phyloP scores from a whole-genome alignment of 2,329 filamentous ascomycete genomes.

The Beauveria medogensis region DNA sequence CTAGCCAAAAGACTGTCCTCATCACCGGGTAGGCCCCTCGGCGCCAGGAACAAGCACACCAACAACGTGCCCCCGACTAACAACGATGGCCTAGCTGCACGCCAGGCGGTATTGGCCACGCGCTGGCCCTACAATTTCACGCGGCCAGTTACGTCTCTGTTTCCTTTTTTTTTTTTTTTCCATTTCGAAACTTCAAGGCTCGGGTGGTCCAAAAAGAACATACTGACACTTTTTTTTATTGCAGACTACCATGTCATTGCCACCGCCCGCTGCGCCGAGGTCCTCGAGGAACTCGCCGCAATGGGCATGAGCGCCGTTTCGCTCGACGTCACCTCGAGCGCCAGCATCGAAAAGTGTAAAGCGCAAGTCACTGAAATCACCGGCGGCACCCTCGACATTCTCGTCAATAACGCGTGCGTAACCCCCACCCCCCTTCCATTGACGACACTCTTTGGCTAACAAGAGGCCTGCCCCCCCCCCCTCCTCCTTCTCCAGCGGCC shows the following conservation, averaged over 20 bases:
- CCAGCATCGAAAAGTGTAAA: conserved; percentile 42
- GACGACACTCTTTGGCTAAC: neutral
- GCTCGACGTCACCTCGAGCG: conserved; percentile 45
- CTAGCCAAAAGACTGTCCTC: conserved; percentile 2
- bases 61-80: neutral
- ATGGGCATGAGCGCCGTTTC: conserved; percentile 41
- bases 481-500: conserved; percentile 29
- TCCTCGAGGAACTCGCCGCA: conserved; percentile 36
- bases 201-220: too few relatives aligned
- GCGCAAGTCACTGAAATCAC: conserved; percentile 39
- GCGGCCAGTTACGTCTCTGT: neutral
- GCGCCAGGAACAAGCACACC: too few relatives aligned
- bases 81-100: neutral
- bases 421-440: too few relatives aligned
- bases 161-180: neutral
- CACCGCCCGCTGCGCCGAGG: conserved; percentile 42
- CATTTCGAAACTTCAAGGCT: neutral
- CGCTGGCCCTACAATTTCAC: conserved; percentile 38
- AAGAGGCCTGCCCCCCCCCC: neutral
- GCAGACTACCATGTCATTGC: conserved; percentile 48
- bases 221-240: too few relatives aligned
- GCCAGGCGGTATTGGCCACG: conserved; percentile 40
- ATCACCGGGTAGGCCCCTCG: neutral
- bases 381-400: conserved; percentile 46
- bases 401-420: conserved; percentile 51